These are phyloP conservation scores for Babesia bovis DNA, from an alignment of 169 alveolate species.

Conservation along the genomic window DNA sequence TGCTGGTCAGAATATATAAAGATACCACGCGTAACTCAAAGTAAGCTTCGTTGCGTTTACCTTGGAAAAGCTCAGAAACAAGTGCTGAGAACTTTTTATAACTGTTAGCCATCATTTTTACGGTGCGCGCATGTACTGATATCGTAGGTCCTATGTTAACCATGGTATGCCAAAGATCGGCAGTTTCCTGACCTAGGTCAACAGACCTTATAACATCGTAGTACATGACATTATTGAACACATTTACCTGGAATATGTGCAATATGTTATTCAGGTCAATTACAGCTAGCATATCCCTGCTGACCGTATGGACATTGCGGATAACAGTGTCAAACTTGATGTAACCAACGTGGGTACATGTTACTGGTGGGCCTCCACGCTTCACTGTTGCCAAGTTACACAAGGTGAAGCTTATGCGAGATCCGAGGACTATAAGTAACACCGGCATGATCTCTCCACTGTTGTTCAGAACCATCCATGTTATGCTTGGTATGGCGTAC, in stretches of 20 bases:
- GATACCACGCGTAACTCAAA: constrained; percentile 49
- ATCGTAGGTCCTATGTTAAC: constrained; percentile 34
- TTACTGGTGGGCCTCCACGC: constrained; percentile 24
- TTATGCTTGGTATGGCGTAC: constrained; percentile 38
- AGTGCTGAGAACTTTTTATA: constrained; percentile 59
- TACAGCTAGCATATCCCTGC: constrained; percentile 48
- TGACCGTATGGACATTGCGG: constrained; percentile 37
- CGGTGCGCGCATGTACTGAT: constrained; percentile 43
- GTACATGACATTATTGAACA: constrained; percentile 33
- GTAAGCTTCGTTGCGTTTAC: constrained; percentile 16
- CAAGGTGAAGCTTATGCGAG: constrained; percentile 47
- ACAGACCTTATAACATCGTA: constrained; percentile 45
- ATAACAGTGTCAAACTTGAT: constrained; percentile 21
- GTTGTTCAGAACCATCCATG: constrained; percentile 64
- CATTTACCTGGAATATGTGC: constrained; percentile 51
- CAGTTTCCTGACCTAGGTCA: constrained; percentile 15
- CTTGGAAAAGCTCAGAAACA: constrained; percentile 54
- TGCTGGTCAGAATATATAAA: constrained; percentile 20
- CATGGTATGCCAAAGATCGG: constrained; percentile 22
- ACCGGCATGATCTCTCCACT: constrained; percentile 62
- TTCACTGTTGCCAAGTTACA: constrained; percentile 30
- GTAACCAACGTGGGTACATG: constrained; percentile 40
- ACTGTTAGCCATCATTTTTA: constrained; percentile 61
- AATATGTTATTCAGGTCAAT: constrained; percentile 33
- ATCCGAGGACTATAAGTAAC: constrained; percentile 41